A percentile compares a stretch with the other conserved stretches of the same genome.
phyloP scores from a whole-genome alignment of 2,329 filamentous ascomycete species.

The Shiraia bambusicola region DNA sequence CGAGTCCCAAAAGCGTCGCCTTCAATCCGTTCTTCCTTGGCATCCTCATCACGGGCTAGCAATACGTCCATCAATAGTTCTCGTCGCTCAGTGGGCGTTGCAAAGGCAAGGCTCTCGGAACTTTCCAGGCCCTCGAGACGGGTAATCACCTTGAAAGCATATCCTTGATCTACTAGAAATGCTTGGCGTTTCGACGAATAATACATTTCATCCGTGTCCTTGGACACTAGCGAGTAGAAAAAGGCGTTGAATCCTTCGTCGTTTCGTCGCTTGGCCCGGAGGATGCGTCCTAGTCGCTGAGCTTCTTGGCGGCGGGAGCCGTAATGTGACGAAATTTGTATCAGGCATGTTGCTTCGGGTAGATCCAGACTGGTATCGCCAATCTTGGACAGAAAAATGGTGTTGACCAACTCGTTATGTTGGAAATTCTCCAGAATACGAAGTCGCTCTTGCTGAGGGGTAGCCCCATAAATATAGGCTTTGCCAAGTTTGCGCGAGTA shows the following conservation, averaged over 20 bases:
- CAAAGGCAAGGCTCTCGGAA: slow-evolving; percentile 77
- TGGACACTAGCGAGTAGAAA: slow-evolving; percentile 96
- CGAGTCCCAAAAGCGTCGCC: slow-evolving; percentile 66
- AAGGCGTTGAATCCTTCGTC: slow-evolving; percentile 99
- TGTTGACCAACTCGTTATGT: slow-evolving; percentile 85
- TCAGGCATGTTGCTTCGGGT: slow-evolving; percentile 92
- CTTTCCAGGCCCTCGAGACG: slow-evolving; percentile 89
- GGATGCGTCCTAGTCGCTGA: slow-evolving; percentile 86
- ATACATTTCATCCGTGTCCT: slow-evolving; percentile 97
- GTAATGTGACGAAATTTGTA: slow-evolving; percentile 97
- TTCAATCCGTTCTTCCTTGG: slow-evolving; percentile 68
- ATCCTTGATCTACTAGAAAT: slow-evolving; percentile 96
- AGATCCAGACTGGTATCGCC: slow-evolving; percentile 97
- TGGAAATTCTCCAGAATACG: slow-evolving; percentile 92
- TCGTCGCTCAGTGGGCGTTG: slow-evolving; percentile 74
- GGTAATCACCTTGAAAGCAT: slow-evolving; percentile 98
- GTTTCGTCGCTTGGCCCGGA: slow-evolving; percentile 91
- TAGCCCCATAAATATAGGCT: slow-evolving; percentile 88
- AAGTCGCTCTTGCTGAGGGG: slow-evolving; percentile 80
- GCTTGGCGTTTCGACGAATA: slow-evolving; percentile 96
- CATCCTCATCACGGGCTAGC: slow-evolving; percentile 75
- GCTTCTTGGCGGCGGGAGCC: slow-evolving; percentile 96
- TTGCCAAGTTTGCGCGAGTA: slow-evolving; percentile 85
- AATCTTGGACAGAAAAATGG: slow-evolving; percentile 94
- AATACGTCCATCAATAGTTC: slow-evolving; percentile 88